A percentile compares a stretch with the other conserved stretches of the same genome.
Evolutionary conservation across 2,329 filamentous ascomycete genomes (phyloP).

Genomic region (Talaromyces marneffei): DNA sequence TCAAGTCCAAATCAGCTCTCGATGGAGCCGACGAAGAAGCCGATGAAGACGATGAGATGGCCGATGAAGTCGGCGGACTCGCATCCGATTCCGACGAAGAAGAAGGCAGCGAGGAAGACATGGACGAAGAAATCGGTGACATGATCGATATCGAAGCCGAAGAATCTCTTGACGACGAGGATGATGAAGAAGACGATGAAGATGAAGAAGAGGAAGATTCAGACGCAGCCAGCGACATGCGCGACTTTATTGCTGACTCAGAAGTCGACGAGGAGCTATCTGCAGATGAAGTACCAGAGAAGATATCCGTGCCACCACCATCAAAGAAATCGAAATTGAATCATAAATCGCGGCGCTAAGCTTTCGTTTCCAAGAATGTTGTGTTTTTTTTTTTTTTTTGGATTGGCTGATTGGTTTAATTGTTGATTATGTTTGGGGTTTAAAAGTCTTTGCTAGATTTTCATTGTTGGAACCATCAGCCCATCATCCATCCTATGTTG

Average conservation of each 20-base stretch:
- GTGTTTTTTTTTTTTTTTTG: not conserved
- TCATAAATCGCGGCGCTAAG: conserved; percentile 19
- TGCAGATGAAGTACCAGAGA: conserved; percentile 23
- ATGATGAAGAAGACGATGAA: conserved; percentile 58
- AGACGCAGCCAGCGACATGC: conserved; percentile 52
- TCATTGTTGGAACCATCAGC: not conserved
- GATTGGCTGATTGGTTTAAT: not conserved
- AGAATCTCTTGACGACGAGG: conserved; percentile 53
- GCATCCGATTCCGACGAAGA: conserved; percentile 44
- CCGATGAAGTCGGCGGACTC: conserved; percentile 33
- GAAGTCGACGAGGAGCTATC: conserved; percentile 40
- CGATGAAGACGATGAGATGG: conserved; percentile 29
- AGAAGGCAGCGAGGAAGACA: conserved; percentile 35
- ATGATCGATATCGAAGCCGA: conserved; percentile 44
- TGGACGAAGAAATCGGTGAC: conserved; percentile 33
- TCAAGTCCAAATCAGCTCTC: conserved; percentile 31
- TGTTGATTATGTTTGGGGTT: not conserved
- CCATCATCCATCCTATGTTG: not conserved
- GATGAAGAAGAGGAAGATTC: conserved; percentile 58
- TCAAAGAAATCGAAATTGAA: conserved; percentile 34
- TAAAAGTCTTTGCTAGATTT: conserved; percentile 3
- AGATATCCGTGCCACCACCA: conserved; percentile 20
- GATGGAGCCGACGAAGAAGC: conserved; percentile 25
- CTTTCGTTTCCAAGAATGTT: not conserved
- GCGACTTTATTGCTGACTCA: conserved; percentile 43